Base-by-base conservation (phyloP, 2,329 filamentous ascomycete species). In the Alternaria arbusti region DNA sequence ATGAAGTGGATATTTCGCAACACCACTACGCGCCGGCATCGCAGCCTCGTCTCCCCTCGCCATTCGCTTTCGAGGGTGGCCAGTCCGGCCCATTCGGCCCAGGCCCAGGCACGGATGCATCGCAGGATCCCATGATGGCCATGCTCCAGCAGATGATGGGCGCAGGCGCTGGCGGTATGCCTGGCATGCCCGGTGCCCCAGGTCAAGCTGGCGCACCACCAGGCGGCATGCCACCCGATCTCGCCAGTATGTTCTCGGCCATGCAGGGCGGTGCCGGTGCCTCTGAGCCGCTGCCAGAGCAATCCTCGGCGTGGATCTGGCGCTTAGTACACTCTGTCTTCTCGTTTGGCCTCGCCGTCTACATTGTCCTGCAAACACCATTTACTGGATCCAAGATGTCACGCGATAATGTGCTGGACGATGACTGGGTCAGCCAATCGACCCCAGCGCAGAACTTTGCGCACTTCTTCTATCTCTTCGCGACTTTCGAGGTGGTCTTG, bases 391-490 rank as follows among this genome's bases (percentile, higher is more conserved):
- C 87, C 30, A 87, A 87, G 74, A 70, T 85, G 7, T 86, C 89
- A 72, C 87, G 91, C 28, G 61, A 67, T 47, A 70, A 65, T 10
- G 51, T 66, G 7, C 45, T 68, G n/a, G 71, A 76, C 15, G 70
- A 77, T 22, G 75, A 76, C 63, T 80, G 77, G 71, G 67, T 68
- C 3, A 49, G 65, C 3, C 74, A 74, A 10, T 70, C 80, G 8
- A 74, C 72, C 2, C 79, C 83, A 28, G 76, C 80, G 15, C 79
- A 80, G 51, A 73, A 78, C 36, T 82, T 83, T 44, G 82, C 82
- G 49, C 84, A 85, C 65, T 90, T 94, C 80, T 94, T 95, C 79
- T 93, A 89, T 83, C 86, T 91, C n/a, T 96, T 95, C 76, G 90
- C 91, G 6, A 93, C 91, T 0, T 89, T 88, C 30, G 91, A 96